Conservation (phyloP, 2,329 filamentous ascomycete species). For the Periconia sp. region DNA sequence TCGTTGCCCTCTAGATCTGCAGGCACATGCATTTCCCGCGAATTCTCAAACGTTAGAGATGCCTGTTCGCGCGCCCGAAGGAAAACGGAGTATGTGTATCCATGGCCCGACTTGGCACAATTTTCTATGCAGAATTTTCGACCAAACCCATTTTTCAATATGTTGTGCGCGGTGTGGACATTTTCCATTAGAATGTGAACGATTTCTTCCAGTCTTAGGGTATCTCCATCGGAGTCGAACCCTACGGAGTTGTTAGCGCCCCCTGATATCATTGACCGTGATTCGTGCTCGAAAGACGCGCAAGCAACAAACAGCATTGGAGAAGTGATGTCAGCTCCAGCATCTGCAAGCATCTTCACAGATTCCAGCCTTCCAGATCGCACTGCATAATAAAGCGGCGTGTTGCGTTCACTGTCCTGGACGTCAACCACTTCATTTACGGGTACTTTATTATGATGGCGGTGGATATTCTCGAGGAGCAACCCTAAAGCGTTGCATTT, state of each 20-base stretch:
- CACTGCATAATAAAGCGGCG: constrained; percentile 17
- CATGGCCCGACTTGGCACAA: not conserved
- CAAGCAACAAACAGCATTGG: not conserved
- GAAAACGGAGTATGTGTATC: not conserved
- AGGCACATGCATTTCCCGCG: not conserved
- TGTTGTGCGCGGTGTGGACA: not conserved
- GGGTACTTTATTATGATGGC: not conserved
- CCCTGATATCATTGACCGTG: not conserved
- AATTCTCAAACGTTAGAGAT: not conserved
- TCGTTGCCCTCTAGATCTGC: not conserved
- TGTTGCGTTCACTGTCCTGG: constrained; percentile 4
- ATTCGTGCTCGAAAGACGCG: constrained; percentile 1
- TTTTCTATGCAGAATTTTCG: not conserved
- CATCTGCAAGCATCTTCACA: constrained; percentile 14
- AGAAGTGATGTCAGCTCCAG: constrained; percentile 5
- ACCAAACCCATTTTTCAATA: not conserved
- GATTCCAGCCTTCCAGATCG: constrained; percentile 10
- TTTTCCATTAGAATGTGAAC: constrained; percentile 4
- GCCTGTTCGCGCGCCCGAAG: not conserved
- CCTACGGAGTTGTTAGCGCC: not conserved
- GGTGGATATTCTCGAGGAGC: constrained; percentile 8
- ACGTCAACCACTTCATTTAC: constrained; percentile 1
- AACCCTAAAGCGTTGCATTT: constrained; percentile 40
- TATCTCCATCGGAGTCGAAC: not conserved
- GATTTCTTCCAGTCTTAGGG: constrained; percentile 7